Evolutionary conservation across 2,329 filamentous ascomycete species (phyloP), one percentile per base, ranked within the genome.

Genomic region (Sphaerulina musiva): DNA sequence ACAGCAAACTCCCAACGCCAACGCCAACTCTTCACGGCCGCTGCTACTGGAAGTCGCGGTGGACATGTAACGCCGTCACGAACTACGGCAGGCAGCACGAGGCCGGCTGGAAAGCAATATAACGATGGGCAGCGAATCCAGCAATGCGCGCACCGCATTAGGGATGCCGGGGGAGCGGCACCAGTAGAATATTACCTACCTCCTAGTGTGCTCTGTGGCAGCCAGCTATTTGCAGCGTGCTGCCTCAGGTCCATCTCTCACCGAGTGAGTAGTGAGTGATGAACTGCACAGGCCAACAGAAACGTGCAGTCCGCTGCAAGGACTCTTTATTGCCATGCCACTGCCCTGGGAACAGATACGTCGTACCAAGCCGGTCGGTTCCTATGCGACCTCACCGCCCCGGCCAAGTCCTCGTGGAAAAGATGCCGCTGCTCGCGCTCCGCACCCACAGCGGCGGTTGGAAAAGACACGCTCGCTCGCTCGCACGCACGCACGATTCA

Each of bases 31-130:
- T 26, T 26, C 11, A 20, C 17, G 42, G 26, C 42, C n/a, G 14
- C 34, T 10, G 34, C 46, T 20, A 31, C 23, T 45, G 44, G 6
- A 29, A 20, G n/a, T 6, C 17, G 14, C 29, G 55, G 58, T 44
- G 55, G 55, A 58, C 58, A 48, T 62, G 57, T 53, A 58, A 50
- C 53, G 48, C 41, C 34, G 51, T 55, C 52, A 58, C 53, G 54
- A 56, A 58, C 57, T 29, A 29, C 26, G 26, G 26, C 26, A 29
- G 53, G 51, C 36, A 56, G 56, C 56, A 61, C 54, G 49, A 55
- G 52, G 44, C 46, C 44, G 31, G 45, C 29, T 46, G 31, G 38
- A 50, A 46, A 46, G 26, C 26, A 29, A 29, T 29, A 29, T 7
- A 29, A 20, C 20, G 20, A 20, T 20, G 26, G 26, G 26, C 26